Evolutionary conservation across 768 basidiomycete species (phyloP), one percentile per base, ranked within the genome.

Genomic region (Amylocystis lapponica): DNA sequence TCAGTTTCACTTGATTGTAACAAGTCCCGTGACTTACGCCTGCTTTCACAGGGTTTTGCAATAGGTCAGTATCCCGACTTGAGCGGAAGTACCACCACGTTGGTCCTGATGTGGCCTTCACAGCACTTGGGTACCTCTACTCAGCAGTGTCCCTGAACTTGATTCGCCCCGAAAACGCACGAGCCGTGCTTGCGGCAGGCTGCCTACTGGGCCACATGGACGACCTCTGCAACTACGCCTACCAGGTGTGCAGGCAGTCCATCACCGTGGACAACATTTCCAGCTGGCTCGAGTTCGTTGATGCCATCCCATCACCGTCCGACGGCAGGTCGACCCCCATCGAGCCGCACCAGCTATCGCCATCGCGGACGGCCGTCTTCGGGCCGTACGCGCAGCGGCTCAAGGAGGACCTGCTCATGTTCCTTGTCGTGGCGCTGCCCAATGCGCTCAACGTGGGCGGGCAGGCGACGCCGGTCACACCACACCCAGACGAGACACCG

Each of bases 161-260:
- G 47, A 73, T 94, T 52, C 76, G 75, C 55, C 75, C 85, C 39
- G 75, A 81, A 57, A 93, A 93, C 65, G 85, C 89, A 44, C 81
- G 89, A 58, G 82, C 80, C 16, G 85, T 91, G 29, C 79, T 95
- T 38, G 87, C 90, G 35, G 85, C 89, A 34, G 86, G 84, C 12
- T 88, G 82, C 63, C 70, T 91, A 26, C 76, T 93, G 34, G 88
- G 87, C 40, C 89, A 87, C 33, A 86, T 93, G 85, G 80, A 90
- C 34, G 87, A 93, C 27, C 69, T 94, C 27, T 85, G 82, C 63
- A 74, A 74, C 50, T 83, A 83, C 56, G 78, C 91, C 17, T 93
- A 92, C 62, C 77, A 79, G 41, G 68, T 79, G 36, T 90, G 86
- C 69, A 76, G 78, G 54, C 78, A 76, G 46, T 86, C 85, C 30